phyloP scores from a whole-genome alignment of 192 early-diverging fungal species.

The Chytriomyces sp. region DNA sequence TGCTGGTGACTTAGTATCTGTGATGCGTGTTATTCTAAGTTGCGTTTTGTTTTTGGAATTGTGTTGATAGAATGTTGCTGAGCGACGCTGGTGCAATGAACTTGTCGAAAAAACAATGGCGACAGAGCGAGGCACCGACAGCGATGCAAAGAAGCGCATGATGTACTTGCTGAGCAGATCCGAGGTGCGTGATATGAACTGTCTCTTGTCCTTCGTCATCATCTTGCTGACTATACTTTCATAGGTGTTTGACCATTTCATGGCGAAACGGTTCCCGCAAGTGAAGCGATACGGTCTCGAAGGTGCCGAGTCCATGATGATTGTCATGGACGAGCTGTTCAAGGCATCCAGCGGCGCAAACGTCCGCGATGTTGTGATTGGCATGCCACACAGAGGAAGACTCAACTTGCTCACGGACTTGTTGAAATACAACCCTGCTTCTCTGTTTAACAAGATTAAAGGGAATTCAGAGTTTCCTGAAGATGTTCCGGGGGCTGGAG shows the following conservation, averaged over 20 bases:
- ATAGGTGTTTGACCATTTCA: slow-evolving; percentile 94
- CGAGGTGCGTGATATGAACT: slow-evolving; percentile 50
- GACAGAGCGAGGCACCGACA: slow-evolving; percentile 60
- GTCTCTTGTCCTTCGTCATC: slow-evolving; percentile 1
- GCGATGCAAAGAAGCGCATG: slow-evolving; percentile 75
- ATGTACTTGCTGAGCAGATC: slow-evolving; percentile 78
- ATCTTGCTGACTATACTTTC: background rate
- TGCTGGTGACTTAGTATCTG: background rate
- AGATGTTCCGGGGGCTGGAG: slow-evolving; percentile 78
- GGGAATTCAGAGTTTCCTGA: slow-evolving; percentile 90
- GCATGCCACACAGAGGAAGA: slow-evolving; percentile 97
- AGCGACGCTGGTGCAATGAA: slow-evolving; percentile 88
- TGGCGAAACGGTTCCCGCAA: slow-evolving; percentile 95
- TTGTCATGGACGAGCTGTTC: slow-evolving; percentile 86
- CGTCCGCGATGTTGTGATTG: slow-evolving; percentile 81
- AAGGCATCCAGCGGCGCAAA: slow-evolving; percentile 72
- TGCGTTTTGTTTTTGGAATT: background rate
- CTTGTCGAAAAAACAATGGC: slow-evolving; percentile 70
- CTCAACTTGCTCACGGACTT: slow-evolving; percentile 91
- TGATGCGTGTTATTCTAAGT: background rate
- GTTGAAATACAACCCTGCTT: slow-evolving; percentile 77
- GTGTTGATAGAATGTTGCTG: slow-evolving; percentile 67
- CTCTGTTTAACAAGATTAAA: slow-evolving; percentile 93
- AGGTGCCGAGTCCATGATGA: slow-evolving; percentile 96
- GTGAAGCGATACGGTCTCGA: slow-evolving; percentile 97